Percentiles rank a stretch among this genome's conserved stretches.
Conservation (phyloP, 768 basidiomycete genomes). For the Amanita pallidorosea region DNA sequence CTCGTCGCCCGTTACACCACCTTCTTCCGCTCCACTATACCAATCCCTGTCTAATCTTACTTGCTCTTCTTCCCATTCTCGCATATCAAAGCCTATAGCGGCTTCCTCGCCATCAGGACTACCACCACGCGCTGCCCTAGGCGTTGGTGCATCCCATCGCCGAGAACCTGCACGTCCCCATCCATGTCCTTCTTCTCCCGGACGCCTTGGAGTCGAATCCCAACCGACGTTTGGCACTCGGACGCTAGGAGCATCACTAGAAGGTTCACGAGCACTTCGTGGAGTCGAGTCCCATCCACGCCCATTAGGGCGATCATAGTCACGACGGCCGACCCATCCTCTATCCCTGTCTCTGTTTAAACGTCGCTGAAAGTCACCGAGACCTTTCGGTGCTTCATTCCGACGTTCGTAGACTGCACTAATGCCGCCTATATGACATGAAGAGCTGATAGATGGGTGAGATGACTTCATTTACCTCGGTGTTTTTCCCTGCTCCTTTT, state of each 20-base stretch:
- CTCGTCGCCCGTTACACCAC: conserved; percentile 76
- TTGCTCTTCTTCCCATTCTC: conserved; percentile 98
- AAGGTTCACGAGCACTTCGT: conserved; percentile 37
- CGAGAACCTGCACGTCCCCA: conserved; percentile 51
- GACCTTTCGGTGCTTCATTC: conserved; percentile 56
- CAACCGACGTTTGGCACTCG: conserved; percentile 88
- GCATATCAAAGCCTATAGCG: conserved; percentile 54
- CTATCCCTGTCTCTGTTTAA: conserved; percentile 63
- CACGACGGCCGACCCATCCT: conserved; percentile 35
- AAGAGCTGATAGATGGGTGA: neutral
- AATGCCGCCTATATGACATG: conserved; percentile 51
- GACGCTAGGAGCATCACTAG: conserved; percentile 66
- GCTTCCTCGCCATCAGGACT: conserved; percentile 64
- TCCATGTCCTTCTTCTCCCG: conserved; percentile 44
- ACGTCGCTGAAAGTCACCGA: conserved; percentile 91
- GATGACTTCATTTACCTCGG: conserved; percentile 31
- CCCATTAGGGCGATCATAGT: conserved; percentile 19
- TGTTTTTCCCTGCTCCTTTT: conserved; percentile 60
- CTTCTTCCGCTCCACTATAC: conserved; percentile 91
- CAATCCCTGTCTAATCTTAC: conserved; percentile 87
- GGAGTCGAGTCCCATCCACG: conserved; percentile 53
- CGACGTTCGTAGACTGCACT: conserved; percentile 44
- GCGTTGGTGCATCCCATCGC: conserved; percentile 80
- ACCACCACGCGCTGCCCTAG: conserved; percentile 50
- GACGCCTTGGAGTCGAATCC: conserved; percentile 81